Conservation (phyloP, 441 rosid genomes). For the Erodium texanum region DNA sequence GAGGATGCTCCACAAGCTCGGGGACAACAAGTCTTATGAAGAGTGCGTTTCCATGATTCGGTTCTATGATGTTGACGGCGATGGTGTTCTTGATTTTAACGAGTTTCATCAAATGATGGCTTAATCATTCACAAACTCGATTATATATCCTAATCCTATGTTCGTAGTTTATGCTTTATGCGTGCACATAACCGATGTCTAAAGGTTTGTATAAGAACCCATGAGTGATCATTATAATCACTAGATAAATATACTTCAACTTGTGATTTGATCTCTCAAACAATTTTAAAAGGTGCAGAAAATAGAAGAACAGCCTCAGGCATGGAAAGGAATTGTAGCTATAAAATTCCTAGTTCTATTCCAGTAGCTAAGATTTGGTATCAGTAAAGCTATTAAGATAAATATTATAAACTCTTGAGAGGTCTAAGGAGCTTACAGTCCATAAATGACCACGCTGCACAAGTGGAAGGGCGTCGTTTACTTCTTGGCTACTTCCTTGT, state of each 20-base stretch:
- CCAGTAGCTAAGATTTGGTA: not conserved
- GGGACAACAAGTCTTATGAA: not conserved
- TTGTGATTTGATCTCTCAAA: not conserved
- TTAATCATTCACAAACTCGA: no score
- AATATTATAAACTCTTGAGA: slow-evolving; percentile 41
- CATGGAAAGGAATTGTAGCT: not conserved
- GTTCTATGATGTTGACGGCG: not conserved
- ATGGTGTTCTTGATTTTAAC: not conserved
- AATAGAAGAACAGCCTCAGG: not conserved
- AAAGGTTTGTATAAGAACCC: no score
- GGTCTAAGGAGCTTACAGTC: slow-evolving; percentile 68
- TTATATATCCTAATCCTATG: no score
- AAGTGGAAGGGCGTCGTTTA: slow-evolving; percentile 37
- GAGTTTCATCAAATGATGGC: not conserved
- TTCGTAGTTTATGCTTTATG: no score
- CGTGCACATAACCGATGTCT: no score
- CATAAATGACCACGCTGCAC: slow-evolving; percentile 59
- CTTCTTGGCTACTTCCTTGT: slow-evolving; percentile 52
- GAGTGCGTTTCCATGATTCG: not conserved
- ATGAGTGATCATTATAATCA: no score
- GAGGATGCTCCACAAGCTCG: not conserved
- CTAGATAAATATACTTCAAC: no score
- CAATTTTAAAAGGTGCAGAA: not conserved
- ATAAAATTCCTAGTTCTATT: not conserved
- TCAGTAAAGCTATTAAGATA: slow-evolving; percentile 41